Conservation (phyloP, 1,284 basidiomycete species). For the Porogramme epimiltina region DNA sequence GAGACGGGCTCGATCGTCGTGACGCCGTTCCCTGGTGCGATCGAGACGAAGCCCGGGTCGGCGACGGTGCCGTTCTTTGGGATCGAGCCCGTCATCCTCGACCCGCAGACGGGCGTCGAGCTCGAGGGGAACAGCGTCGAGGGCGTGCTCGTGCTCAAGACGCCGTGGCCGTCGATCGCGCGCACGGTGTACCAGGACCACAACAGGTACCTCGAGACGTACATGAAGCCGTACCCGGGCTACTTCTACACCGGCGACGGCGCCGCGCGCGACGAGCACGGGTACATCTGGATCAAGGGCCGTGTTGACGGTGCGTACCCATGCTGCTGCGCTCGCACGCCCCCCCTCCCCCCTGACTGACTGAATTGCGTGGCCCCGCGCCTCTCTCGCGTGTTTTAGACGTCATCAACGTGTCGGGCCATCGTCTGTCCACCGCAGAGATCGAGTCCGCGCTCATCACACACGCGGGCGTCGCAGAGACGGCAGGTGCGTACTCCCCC, state of each 20-base stretch:
- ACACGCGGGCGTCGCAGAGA: slow-evolving; percentile 95
- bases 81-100: slow-evolving; percentile 87
- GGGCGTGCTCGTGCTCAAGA: slow-evolving; percentile 87
- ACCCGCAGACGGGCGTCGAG: slow-evolving; percentile 78
- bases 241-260: slow-evolving; percentile 97
- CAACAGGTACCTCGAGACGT: slow-evolving; percentile 81
- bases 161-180: slow-evolving; percentile 97
- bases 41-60: slow-evolving; percentile 94
- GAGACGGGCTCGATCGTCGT: slow-evolving; percentile 97
- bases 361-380: too few relatives aligned
- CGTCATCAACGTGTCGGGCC: slow-evolving; percentile 94
- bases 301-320: slow-evolving; percentile 83
- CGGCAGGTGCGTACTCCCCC: slow-evolving; percentile 56
- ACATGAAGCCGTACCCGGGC: slow-evolving; percentile 91
- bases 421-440: slow-evolving; percentile 96
- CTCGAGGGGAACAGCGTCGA: slow-evolving; percentile 85
- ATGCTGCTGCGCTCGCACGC: slow-evolving; percentile 6
- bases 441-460: slow-evolving; percentile 95
- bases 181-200: slow-evolving; percentile 94
- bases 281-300: slow-evolving; percentile 99
- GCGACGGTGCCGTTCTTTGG: slow-evolving; percentile 99
- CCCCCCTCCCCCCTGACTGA: neutral
- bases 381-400: slow-evolving; percentile 55
- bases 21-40: slow-evolving; percentile 94
- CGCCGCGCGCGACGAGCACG: slow-evolving; percentile 91